Conservation (phyloP, 805 yeast species). For the Cyberlindnera amylophila region DNA sequence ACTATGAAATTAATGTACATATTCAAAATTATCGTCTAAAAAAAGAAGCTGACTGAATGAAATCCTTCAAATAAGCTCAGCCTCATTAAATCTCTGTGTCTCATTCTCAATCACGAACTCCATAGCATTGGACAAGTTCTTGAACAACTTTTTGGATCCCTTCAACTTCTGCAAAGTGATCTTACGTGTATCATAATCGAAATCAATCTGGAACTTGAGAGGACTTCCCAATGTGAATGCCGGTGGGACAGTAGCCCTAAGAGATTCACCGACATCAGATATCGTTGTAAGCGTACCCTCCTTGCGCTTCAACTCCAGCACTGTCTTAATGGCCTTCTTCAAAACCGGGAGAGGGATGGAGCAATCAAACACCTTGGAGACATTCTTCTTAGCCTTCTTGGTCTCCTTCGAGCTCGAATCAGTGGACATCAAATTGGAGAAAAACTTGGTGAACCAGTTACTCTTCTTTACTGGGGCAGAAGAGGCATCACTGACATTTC, state of each 20-base stretch:
- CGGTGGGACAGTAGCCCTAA: slow-evolving; percentile 46
- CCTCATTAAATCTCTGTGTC: slow-evolving; percentile 26
- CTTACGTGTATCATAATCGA: slow-evolving; percentile 35
- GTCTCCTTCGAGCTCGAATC: slow-evolving; percentile 11
- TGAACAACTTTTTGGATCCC: slow-evolving; percentile 45
- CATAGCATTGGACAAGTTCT: slow-evolving; percentile 39
- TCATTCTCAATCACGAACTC: slow-evolving; percentile 43
- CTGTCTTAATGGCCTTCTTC: slow-evolving; percentile 31
- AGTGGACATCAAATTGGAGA: slow-evolving; percentile 25
- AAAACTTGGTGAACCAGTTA: slow-evolving; percentile 38
- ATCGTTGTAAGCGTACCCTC: slow-evolving; percentile 48
- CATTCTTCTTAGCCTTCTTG: slow-evolving; percentile 11
- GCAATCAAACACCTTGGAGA: slow-evolving; percentile 13
- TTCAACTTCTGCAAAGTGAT: slow-evolving; percentile 40
- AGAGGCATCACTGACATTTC: slow-evolving; percentile 5
- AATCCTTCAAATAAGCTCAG: slow-evolving; percentile 1
- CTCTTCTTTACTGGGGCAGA: slow-evolving; percentile 27
- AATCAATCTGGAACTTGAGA: slow-evolving; percentile 42
- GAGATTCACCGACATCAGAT: slow-evolving; percentile 40
- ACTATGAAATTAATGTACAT: too few species aligned
- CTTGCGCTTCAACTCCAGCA: slow-evolving; percentile 41
- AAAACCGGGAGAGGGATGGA: slow-evolving; percentile 20
- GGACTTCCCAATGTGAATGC: slow-evolving; percentile 43
- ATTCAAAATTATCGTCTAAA: too few species aligned
- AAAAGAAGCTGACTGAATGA: neutral